Evolutionary conservation across 306 rosid species (phyloP), one percentile per base, ranked within the genome.

Genomic region (Dalbergia cochinchinensis): DNA sequence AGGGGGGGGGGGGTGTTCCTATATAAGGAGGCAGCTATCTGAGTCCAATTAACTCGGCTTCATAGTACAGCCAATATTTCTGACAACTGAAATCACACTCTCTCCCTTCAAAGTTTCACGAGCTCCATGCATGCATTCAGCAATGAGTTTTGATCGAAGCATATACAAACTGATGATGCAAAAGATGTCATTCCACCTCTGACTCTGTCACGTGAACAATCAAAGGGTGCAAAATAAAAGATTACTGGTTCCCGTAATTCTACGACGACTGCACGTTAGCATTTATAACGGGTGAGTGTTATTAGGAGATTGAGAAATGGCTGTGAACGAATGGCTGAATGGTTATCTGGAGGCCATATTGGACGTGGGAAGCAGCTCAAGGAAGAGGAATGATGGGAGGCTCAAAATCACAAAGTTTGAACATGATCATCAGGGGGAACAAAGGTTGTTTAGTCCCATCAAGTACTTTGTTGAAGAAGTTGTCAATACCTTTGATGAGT

Each of bases 331-430:
- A 57, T 92, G 97, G 97, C 41, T 92, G 37, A 86, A 92, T 76
- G 89, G 97, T 15, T 92, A 89, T 73, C 78, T 92, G 85, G 94
- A 92, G 83, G 97, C 97, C 20, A 92, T 92, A 65, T 77, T 92
- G 86, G 97, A 92, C 47, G 94, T 78, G 35, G 97, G 93, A 69
- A 83, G 81, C 66, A 84, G 44, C 60, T 18, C 64, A 26, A 85
- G 69, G 84, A 83, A 83, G 69, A 80, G 65, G 22, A 76, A 39
- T 26, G 87, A 85, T 64, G 85, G 85, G 35, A 87, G 59, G 82
- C 69, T 31, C 55, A 84, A 66, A 58, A 48, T 84, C 33, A 64
- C 68, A 8, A 90, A 55, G 86, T 86, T 83, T 78, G 90, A 83
- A 77, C 86, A 81, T 71, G 76, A 62, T 5, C 44, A 80, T 13